A percentile compares a stretch with the other conserved stretches of the same genome.
phyloP scores from a whole-genome alignment of 2,329 filamentous ascomycete genomes.

The Xylaria sp. region DNA sequence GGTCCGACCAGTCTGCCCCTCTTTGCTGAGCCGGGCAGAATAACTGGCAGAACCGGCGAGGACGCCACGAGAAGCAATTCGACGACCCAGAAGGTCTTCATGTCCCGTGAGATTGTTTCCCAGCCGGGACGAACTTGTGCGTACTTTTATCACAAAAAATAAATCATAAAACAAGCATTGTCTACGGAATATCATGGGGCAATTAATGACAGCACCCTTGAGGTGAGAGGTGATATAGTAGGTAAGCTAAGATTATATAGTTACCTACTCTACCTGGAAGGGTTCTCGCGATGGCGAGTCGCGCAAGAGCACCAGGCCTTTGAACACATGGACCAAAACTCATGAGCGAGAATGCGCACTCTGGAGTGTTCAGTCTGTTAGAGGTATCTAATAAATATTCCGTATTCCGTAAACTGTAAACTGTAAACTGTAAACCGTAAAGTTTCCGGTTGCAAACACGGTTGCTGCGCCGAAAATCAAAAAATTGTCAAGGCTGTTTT shows the following conservation, averaged over 20 bases:
- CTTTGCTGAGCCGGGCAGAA: slow-evolving; percentile 19
- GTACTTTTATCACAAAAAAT: background rate
- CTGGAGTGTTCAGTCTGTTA: too few relatives aligned
- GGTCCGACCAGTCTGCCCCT: slow-evolving; percentile 18
- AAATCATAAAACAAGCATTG: background rate
- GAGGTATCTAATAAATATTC: too few relatives aligned
- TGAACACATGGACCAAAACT: too few relatives aligned
- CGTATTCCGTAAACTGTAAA: too few relatives aligned
- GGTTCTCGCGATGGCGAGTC: background rate
- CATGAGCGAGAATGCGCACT: background rate
- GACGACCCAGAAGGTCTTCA: slow-evolving; percentile 9
- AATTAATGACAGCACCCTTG: background rate
- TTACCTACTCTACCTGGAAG: background rate
- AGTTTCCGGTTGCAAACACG: too few relatives aligned
- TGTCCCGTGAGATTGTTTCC: slow-evolving; percentile 3
- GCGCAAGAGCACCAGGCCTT: background rate
- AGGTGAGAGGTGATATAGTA: too few relatives aligned
- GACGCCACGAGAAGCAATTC: slow-evolving; percentile 14
- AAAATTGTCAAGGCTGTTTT: too few relatives aligned
- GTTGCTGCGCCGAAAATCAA: too few relatives aligned
- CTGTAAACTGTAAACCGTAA: too few relatives aligned
- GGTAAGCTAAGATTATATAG: background rate
- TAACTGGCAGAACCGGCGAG: slow-evolving; percentile 12
- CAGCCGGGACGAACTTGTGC: background rate
- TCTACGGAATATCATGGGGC: background rate